Evolutionary conservation across 2,329 filamentous ascomycete species (phyloP), one percentile per base, ranked within the genome.

Genomic region (Cryoendolithus antarcticus): DNA sequence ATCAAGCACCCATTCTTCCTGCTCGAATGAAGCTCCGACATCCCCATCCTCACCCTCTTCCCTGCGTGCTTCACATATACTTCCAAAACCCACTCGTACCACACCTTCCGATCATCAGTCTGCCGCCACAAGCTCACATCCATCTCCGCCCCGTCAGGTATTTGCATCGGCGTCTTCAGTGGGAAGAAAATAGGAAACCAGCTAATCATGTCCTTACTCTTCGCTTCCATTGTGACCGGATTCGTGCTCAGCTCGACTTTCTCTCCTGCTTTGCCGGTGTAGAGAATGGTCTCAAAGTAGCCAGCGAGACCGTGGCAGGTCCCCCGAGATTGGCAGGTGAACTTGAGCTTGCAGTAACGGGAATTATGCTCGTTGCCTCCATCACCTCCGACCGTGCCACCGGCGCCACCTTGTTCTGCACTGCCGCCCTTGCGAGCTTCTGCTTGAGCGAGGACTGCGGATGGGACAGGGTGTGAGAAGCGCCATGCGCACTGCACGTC

Each of bases 131-230:
- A 95, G 57, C 79, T 91, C 29, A 95, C 77, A 49, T 93, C 82
- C 4, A 96, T 69, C 59, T 94, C 85, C 0, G 82, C 79, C 48
- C 85, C 77, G 41, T 85, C 82, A 0, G 91, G 89, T 48, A 93
- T 77, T 56, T 86, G 82, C 9, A 98, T 69, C 0, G 91, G 89
- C 51, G 77, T 78, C 86, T 91, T 93, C 9, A 98, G 65, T 0
- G 93, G 91, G 57, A 98, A 98, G 65, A 89, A 95, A 24, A 98
- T 96, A 1, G 91, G 91, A 59, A 98, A 98, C 91, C 91, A 98
- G 40, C 85, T 93, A 47, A 95, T 93, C 93, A 98, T 98, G 53
- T 93, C 88, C 56, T 82, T 82, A 69, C 86, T 94, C 74, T 96
- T 96, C 41, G 68, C 67, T 40, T 91, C 85, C 63, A 98, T 96